Percentiles rank a stretch among this genome's conserved stretches.
Conservation (phyloP, 1,139 yeast species). For the Arxiozyma heterogenica region DNA sequence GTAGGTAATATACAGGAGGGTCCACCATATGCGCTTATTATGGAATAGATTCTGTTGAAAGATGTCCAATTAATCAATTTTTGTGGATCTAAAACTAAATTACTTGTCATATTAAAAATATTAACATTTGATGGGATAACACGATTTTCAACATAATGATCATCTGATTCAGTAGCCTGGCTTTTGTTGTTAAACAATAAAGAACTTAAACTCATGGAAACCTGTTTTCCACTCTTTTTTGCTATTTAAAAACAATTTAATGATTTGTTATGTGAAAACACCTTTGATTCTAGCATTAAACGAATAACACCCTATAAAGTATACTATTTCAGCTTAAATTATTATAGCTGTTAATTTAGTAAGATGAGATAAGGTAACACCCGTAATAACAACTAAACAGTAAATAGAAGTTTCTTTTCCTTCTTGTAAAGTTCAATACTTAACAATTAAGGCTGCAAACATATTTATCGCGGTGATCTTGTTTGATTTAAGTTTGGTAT, state of each 20-base stretch:
- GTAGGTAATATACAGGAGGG: conserved; percentile 23
- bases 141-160: not conserved
- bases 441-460: too few relatives aligned
- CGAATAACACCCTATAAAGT: not conserved
- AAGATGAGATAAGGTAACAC: not conserved
- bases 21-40: conserved; percentile 24
- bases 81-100: not conserved
- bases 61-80: conserved; percentile 19
- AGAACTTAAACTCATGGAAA: not conserved
- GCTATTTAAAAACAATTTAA: too few relatives aligned
- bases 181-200: not conserved
- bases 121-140: not conserved
- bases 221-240: not conserved
- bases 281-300: not conserved
- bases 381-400: not conserved
- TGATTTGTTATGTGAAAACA: not conserved
- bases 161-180: not conserved
- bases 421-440: not conserved
- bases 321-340: not conserved
- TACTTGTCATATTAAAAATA: not conserved
- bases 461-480: not conserved
- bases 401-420: not conserved
- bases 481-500: not conserved
- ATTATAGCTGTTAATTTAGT: not conserved
- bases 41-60: conserved; percentile 21